Percentiles rank a stretch among this genome's conserved stretches.
Evolutionary conservation across 75 land plant genomes (phyloP).

Genomic region (Picea glauca): DNA sequence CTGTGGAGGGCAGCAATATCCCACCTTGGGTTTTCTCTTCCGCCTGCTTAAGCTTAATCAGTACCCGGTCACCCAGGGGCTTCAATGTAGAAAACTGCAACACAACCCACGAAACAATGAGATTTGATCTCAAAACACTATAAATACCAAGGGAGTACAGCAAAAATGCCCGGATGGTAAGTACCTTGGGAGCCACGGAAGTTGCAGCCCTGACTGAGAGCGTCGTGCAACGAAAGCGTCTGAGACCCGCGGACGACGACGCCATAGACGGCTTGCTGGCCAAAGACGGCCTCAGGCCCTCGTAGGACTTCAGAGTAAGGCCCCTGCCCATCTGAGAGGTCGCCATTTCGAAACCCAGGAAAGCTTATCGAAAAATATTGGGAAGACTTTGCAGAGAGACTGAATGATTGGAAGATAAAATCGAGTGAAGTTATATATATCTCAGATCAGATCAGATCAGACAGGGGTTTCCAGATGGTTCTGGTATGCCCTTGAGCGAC

Average conservation of each 20-base stretch:
- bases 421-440: neutral
- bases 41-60: constrained; percentile 29
- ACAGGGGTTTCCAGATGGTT: too few relatives aligned
- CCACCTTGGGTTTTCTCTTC: constrained; percentile 35
- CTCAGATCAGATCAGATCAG: too few relatives aligned
- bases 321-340: neutral
- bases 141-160: neutral
- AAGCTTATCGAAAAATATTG: neutral
- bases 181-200: constrained; percentile 51
- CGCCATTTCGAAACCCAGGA: neutral
- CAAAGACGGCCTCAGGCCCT: constrained; percentile 26
- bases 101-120: neutral
- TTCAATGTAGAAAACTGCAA: constrained; percentile 25
- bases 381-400: neutral
- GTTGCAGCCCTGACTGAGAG: constrained; percentile 62
- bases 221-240: constrained; percentile 11
- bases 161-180: neutral
- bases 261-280: neutral
- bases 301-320: constrained; percentile 22
- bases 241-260: constrained; percentile 13
- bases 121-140: neutral
- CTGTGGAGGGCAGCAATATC: constrained; percentile 23
- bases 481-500: too few relatives aligned
- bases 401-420: neutral
- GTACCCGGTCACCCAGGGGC: constrained; percentile 34